Conservation (phyloP, 116 monocot genomes). For the Cymodocea nodosa region DNA sequence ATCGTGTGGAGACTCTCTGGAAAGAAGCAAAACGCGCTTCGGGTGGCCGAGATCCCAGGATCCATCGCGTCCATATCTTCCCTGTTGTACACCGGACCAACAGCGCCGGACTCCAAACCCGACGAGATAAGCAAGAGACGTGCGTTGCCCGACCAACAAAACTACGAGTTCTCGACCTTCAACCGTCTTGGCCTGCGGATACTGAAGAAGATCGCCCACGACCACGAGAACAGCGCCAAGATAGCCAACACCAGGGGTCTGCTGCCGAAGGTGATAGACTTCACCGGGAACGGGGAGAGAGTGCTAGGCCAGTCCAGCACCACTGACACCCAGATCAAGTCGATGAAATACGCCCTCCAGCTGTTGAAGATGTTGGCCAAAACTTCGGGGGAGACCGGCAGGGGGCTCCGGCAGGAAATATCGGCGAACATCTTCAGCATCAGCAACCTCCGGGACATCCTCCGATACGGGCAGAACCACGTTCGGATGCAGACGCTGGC, state of each 20-base stretch:
- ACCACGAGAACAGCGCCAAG: conserved; percentile 39
- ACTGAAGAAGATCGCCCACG: no score
- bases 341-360: conserved; percentile 41
- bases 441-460: no score
- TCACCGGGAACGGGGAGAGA: conserved; percentile 11
- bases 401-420: conserved; percentile 44
- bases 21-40: no score
- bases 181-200: no score
- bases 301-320: neutral
- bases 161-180: conserved; percentile 20
- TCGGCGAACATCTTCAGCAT: no score
- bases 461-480: no score
- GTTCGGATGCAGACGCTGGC: no score
- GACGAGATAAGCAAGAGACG: no score
- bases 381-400: conserved; percentile 44
- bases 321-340: conserved; percentile 24
- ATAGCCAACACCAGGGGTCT: conserved; percentile 41
- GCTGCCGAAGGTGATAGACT: conserved; percentile 45
- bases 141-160: neutral
- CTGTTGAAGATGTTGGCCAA: conserved; percentile 56
- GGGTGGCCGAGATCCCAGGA: no score
- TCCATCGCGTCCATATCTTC: no score
- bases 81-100: no score
- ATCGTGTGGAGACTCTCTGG: no score
- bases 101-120: conserved; percentile 4